phyloP scores from a whole-genome alignment of 2,329 filamentous ascomycete genomes.

The Curvularia verruculosa region DNA sequence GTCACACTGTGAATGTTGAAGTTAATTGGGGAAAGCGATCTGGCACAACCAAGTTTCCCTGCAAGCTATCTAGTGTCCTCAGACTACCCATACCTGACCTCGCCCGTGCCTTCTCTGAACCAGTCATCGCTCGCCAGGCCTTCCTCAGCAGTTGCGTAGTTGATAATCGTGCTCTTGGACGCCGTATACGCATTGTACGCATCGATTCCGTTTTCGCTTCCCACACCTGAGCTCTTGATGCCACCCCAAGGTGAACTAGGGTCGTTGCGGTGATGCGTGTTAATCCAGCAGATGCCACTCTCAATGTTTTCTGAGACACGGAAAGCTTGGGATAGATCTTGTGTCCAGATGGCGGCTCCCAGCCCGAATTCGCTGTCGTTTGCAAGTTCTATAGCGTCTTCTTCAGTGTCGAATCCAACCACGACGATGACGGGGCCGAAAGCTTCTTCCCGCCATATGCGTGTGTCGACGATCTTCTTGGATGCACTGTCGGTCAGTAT shows the following conservation, averaged over 20 bases:
- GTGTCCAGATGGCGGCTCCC: conserved; percentile 59
- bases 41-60: background rate
- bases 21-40: background rate
- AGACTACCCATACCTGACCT: conserved; percentile 64
- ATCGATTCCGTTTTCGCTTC: conserved; percentile 73
- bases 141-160: conserved; percentile 66
- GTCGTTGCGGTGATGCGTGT: conserved; percentile 71
- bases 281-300: conserved; percentile 57
- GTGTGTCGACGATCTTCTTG: conserved; percentile 43
- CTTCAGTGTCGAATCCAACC: conserved; percentile 55
- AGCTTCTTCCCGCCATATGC: conserved; percentile 55
- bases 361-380: conserved; percentile 60
- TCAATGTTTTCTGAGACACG: conserved; percentile 56
- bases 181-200: conserved; percentile 54
- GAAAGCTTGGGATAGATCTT: conserved; percentile 57
- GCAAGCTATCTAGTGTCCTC: background rate
- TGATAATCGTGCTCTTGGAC: conserved; percentile 71
- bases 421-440: conserved; percentile 61
- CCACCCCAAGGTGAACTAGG: conserved; percentile 75
- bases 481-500: conserved; percentile 43
- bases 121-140: conserved; percentile 64
- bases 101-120: conserved; percentile 65
- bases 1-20: background rate
- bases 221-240: conserved; percentile 66
- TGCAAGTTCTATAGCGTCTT: conserved; percentile 55